Evolutionary conservation across 148 eudicot genomes (phyloP), one percentile per base, ranked within the genome.

Genomic region (Cornus suecica): DNA sequence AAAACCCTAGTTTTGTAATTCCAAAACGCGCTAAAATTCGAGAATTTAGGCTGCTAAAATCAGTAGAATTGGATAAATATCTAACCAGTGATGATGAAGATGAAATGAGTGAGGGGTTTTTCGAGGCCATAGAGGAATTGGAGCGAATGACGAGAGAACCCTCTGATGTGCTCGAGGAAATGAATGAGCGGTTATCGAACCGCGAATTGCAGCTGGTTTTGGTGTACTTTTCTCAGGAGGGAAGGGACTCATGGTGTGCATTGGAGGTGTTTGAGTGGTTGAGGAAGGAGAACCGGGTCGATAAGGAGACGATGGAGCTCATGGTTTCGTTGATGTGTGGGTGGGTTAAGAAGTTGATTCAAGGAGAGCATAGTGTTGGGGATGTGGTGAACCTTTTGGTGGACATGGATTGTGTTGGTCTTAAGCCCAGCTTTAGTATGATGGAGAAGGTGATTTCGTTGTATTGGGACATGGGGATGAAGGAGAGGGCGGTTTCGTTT

Each of bases 241-340:
- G 99, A 52, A 90, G 96, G 81, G 99, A 94, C 73, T 92, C 96
- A 0, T 94, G 99, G 99, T 94, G 99, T 74, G 94, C 96, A 0
- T 74, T 94, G 72, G 99, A 92, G 89, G 99, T 94, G 69, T 94
- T 90, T 78, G 97, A 94, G 85, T 94, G 99, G 99, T 78, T 94
- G 67, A 84, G 82, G 72, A 94, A 92, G 76, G 97, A 94, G 81
- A 94, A 94, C 75, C 81, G 88, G 22, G 96, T 94, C 10, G 99
- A 92, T 85, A 83, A 94, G 83, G 99, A 92, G 82, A 94, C 92
- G 15, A 88, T 94, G 97, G 99, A 94, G 79, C 86, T 94, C 23
- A 94, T 94, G 99, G 94, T 92, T 32, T 90, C 96, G 27, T 79
- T 94, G 65, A 94, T 94, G 97, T 90, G 97, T 77, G 88, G 87